Conservation (phyloP, 192 early-diverging fungal species). For the Gigaspora rosea region DNA sequence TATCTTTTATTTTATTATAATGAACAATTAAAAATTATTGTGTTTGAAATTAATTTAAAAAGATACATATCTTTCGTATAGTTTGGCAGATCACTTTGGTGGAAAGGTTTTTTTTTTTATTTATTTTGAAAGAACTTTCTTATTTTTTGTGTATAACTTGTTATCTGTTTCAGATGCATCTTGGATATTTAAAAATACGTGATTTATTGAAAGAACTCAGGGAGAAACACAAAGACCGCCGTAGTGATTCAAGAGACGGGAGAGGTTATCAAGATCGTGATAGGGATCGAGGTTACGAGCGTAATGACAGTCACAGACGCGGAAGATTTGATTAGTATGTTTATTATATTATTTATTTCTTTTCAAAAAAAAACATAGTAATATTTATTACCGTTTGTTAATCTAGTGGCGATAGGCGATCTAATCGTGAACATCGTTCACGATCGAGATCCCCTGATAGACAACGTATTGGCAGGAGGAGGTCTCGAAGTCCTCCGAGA, state of each 20-base stretch:
- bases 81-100: slow-evolving; percentile 53
- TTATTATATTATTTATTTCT: background rate
- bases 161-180: slow-evolving; percentile 46
- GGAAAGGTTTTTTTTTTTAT: slow-evolving; percentile 35
- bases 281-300: background rate
- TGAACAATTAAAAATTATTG: background rate
- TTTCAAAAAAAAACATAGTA: too few species aligned
- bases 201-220: slow-evolving; percentile 52
- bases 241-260: slow-evolving; percentile 3
- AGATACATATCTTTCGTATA: background rate
- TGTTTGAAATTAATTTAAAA: background rate
- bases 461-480: slow-evolving; percentile 18
- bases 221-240: slow-evolving; percentile 24
- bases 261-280: slow-evolving; percentile 24
- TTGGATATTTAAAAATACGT: slow-evolving; percentile 54
- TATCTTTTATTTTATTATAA: background rate
- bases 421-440: slow-evolving; percentile 13
- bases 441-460: slow-evolving; percentile 25
- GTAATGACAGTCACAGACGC: slow-evolving; percentile 10
- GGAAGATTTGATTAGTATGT: slow-evolving; percentile 34
- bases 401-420: background rate
- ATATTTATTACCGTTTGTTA: too few species aligned
- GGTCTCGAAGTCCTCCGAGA: slow-evolving; percentile 22
- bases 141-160: too few species aligned
- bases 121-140: too few species aligned